Conservation (phyloP, 345 rosid species). For the Salix arbutifolia region DNA sequence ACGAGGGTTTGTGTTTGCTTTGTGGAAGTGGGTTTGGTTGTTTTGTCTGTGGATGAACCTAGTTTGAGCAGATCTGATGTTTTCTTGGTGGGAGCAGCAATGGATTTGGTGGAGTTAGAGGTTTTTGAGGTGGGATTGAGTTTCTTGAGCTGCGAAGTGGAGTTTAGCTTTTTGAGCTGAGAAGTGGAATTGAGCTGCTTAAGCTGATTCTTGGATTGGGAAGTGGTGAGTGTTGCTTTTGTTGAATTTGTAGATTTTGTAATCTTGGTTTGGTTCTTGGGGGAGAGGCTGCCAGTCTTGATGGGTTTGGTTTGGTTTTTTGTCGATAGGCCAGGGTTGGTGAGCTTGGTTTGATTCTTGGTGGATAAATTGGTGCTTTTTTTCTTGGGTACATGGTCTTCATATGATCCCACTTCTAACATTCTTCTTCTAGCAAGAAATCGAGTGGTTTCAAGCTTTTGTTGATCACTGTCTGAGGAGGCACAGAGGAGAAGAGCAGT, state of each 20-base stretch:
- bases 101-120: conserved; percentile 38
- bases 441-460: conserved; percentile 23
- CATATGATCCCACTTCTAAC: conserved; percentile 33
- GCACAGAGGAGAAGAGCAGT: conserved; percentile 26
- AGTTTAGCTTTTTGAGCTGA: conserved; percentile 34
- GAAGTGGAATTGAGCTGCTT: conserved; percentile 24
- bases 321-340: conserved; percentile 21
- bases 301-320: conserved; percentile 48
- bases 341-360: conserved; percentile 53
- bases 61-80: conserved; percentile 53
- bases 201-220: neutral
- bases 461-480: conserved; percentile 27
- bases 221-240: conserved; percentile 20
- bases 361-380: conserved; percentile 28
- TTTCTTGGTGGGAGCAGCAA: conserved; percentile 30
- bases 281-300: conserved; percentile 22
- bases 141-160: conserved; percentile 31
- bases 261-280: conserved; percentile 53
- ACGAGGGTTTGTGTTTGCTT: conserved; percentile 17
- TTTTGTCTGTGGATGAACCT: conserved; percentile 50
- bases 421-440: conserved; percentile 37
- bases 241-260: conserved; percentile 45
- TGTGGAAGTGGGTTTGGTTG: conserved; percentile 35
- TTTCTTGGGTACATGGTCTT: conserved; percentile 31
- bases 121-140: conserved; percentile 41